phyloP scores from a whole-genome alignment of 2,329 filamentous ascomycete species.

The Periconia sp. region DNA sequence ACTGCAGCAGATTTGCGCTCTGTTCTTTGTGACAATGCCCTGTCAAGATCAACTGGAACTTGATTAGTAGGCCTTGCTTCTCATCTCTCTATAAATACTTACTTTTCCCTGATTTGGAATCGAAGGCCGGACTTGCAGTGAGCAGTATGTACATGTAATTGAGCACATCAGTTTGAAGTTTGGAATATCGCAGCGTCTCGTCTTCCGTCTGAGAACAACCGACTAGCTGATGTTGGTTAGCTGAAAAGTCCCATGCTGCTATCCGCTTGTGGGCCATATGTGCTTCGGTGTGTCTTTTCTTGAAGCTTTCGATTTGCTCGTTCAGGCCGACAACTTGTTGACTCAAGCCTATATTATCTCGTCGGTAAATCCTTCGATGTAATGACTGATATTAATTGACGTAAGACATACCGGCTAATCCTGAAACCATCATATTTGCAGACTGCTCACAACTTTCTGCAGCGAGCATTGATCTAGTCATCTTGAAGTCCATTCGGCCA shows the following conservation, averaged over 20 bases:
- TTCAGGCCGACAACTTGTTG: too few relatives aligned
- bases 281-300: not conserved
- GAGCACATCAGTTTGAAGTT: not conserved
- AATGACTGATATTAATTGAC: too few relatives aligned
- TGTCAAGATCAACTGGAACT: too few relatives aligned
- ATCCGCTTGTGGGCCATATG: not conserved
- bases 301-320: too few relatives aligned
- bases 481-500: not conserved
- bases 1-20: not conserved
- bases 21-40: not conserved
- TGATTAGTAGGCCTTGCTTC: not conserved
- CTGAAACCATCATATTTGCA: too few relatives aligned
- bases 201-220: not conserved
- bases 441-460: not conserved
- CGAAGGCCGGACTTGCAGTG: not conserved
- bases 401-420: not conserved
- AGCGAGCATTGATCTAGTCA: not conserved
- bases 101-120: not conserved
- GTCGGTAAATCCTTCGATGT: too few relatives aligned
- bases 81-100: not conserved
- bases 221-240: not conserved
- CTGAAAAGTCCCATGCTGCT: not conserved
- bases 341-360: too few relatives aligned
- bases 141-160: not conserved
- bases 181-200: not conserved